Percentiles rank a stretch among this genome's conserved stretches.
phyloP scores from a whole-genome alignment of 495 filamentous ascomycete genomes.

The Penicillium cinerascens region DNA sequence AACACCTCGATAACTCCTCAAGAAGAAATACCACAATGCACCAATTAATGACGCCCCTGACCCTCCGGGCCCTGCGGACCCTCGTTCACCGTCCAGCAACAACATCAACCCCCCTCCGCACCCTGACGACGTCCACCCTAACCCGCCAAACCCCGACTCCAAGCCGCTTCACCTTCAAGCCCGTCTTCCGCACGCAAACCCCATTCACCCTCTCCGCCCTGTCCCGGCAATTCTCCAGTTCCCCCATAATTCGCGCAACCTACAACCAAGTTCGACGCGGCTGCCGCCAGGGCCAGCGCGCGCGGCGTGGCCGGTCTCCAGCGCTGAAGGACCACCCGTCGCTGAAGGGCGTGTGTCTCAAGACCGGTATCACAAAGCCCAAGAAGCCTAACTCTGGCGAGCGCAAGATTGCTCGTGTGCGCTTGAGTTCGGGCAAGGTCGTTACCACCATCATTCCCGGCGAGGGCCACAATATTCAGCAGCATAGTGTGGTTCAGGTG shows the following conservation, averaged over 20 bases:
- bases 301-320: constrained; percentile 80
- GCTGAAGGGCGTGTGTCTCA: constrained; percentile 93
- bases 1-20: background rate
- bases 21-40: constrained; percentile 27
- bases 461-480: constrained; percentile 97
- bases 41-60: constrained; percentile 35
- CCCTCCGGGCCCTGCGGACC: constrained; percentile 40
- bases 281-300: constrained; percentile 69
- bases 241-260: constrained; percentile 40
- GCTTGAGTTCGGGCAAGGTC: constrained; percentile 80
- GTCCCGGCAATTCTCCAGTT: constrained; percentile 42
- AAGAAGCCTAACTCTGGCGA: constrained; percentile 99
- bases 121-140: constrained; percentile 16
- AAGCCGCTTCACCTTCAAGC: constrained; percentile 31
- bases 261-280: constrained; percentile 61
- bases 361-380: constrained; percentile 85
- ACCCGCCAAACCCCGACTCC: constrained; percentile 16
- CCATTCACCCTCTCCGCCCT: constrained; percentile 15
- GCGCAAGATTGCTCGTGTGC: constrained; percentile 83
- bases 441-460: constrained; percentile 92
- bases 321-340: constrained; percentile 72
- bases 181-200: constrained; percentile 33
- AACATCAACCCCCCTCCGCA: constrained; percentile 19
- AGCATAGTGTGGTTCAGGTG: constrained; percentile 95
- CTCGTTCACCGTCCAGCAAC: constrained; percentile 29